phyloP scores from a whole-genome alignment of 1,284 basidiomycete species.

The Apiotrichum sp. region DNA sequence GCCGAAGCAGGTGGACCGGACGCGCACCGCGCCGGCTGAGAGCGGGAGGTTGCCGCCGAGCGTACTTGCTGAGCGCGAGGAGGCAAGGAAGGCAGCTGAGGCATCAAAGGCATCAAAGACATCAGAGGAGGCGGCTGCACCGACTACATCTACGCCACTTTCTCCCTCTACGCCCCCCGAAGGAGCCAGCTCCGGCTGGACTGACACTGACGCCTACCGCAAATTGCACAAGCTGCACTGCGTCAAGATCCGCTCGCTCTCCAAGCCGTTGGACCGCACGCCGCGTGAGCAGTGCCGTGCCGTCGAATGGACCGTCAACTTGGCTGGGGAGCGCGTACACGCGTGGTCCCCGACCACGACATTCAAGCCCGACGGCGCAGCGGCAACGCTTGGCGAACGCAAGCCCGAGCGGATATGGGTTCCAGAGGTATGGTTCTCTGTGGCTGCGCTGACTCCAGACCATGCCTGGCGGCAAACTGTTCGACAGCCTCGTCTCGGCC shows the following conservation, averaged over 20 bases:
- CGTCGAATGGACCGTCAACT: slow-evolving; percentile 32
- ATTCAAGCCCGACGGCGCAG: slow-evolving; percentile 13
- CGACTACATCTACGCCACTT: background rate
- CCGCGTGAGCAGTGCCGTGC: slow-evolving; percentile 16
- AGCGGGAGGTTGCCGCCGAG: slow-evolving; percentile 15
- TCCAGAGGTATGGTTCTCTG: slow-evolving; percentile 11
- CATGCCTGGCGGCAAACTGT: slow-evolving; percentile 26
- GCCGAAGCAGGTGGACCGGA: slow-evolving; percentile 23
- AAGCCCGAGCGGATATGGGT: slow-evolving; percentile 24
- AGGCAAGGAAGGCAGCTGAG: background rate
- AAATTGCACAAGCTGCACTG: slow-evolving; percentile 37
- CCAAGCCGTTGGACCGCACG: slow-evolving; percentile 23
- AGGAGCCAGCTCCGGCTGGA: background rate
- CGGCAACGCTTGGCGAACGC: background rate
- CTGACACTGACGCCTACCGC: slow-evolving; percentile 11
- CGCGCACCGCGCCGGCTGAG: slow-evolving; percentile 18
- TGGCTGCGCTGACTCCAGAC: slow-evolving; percentile 11
- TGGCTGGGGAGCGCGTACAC: slow-evolving; percentile 8
- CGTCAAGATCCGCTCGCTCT: slow-evolving; percentile 27
- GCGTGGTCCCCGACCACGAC: slow-evolving; percentile 14
- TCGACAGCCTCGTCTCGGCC: slow-evolving; percentile 20
- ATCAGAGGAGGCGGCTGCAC: background rate
- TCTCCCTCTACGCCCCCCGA: background rate
- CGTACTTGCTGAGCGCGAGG: slow-evolving; percentile 4
- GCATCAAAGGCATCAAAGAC: background rate